phyloP scores from a whole-genome alignment of 2,329 filamentous ascomycete species.

The Arachnopeziza araneosa region DNA sequence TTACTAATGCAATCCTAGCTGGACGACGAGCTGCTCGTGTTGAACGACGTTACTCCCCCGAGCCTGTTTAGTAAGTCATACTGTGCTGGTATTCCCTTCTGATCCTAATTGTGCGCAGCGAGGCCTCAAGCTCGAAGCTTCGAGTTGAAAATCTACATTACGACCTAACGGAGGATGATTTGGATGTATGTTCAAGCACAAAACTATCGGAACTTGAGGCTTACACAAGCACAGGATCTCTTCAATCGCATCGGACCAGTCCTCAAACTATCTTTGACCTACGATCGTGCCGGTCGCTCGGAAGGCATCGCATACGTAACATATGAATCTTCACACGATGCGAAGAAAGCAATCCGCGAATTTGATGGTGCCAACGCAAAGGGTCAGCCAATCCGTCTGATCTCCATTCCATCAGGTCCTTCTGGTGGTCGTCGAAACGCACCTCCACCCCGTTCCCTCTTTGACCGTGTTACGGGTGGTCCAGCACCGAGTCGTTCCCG shows the following conservation, averaged over 20 bases:
- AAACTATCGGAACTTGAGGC: not conserved
- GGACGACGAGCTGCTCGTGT: conserved; percentile 22
- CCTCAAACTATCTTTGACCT: conserved; percentile 62
- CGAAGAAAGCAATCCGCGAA: conserved; percentile 67
- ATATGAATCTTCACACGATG: conserved; percentile 67
- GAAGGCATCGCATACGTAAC: conserved; percentile 81
- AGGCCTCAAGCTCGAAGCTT: conserved; percentile 60
- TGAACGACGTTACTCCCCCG: conserved; percentile 28
- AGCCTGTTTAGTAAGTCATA: conserved; percentile 24
- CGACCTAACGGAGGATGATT: conserved; percentile 78
- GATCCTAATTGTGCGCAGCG: conserved; percentile 30
- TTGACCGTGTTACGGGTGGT: conserved; percentile 50
- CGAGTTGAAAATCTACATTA: conserved; percentile 90
- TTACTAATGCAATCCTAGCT: conserved; percentile 23
- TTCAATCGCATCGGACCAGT: conserved; percentile 75
- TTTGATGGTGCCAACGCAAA: conserved; percentile 90
- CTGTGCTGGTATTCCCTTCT: not conserved
- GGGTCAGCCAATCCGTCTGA: conserved; percentile 76
- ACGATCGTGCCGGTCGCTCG: conserved; percentile 84
- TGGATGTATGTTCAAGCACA: conserved; percentile 53
- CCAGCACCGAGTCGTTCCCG: conserved; percentile 48
- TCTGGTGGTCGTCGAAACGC: conserved; percentile 45
- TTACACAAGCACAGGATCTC: conserved; percentile 54
- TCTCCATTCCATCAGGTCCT: conserved; percentile 52
- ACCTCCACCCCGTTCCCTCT: conserved; percentile 50